Conservation (phyloP, 305 asterid genomes). For the Rubia peregrina region DNA sequence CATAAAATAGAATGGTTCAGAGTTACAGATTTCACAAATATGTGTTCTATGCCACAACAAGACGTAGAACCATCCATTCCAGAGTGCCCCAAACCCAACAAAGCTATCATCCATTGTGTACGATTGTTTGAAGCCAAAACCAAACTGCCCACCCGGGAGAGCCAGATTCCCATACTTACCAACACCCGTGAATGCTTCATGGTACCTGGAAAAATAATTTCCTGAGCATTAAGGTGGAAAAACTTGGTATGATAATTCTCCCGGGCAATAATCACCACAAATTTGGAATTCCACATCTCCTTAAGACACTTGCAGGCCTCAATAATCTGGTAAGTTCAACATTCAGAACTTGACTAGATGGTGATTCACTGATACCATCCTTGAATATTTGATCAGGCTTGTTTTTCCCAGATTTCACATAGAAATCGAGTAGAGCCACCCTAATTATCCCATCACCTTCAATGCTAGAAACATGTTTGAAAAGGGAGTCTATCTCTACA, state of each 20-base stretch:
- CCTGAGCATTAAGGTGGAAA: slow-evolving; percentile 70
- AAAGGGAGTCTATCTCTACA: slow-evolving; percentile 26
- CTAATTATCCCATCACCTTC: slow-evolving; percentile 28
- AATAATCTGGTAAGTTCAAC: not conserved
- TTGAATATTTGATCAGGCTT: slow-evolving; percentile 38
- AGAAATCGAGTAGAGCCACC: slow-evolving; percentile 32
- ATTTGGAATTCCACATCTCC: slow-evolving; percentile 74
- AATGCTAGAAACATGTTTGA: slow-evolving; percentile 17
- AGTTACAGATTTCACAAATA: too few species aligned
- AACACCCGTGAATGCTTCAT: too few species aligned
- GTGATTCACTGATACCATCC: not conserved
- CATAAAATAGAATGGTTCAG: too few species aligned
- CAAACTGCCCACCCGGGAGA: too few species aligned
- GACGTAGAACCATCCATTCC: too few species aligned
- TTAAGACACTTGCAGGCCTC: slow-evolving; percentile 82
- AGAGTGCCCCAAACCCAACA: too few species aligned
- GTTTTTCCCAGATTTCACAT: slow-evolving; percentile 30
- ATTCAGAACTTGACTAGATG: not conserved
- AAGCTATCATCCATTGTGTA: too few species aligned
- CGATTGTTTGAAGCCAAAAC: too few species aligned
- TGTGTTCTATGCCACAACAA: too few species aligned
- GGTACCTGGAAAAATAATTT: slow-evolving; percentile 86
- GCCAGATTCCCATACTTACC: too few species aligned
- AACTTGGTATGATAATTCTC: slow-evolving; percentile 88
- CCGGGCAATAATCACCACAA: slow-evolving; percentile 77